phyloP scores from a whole-genome alignment of 257 asterid genomes.

The Catharanthus roseus region DNA sequence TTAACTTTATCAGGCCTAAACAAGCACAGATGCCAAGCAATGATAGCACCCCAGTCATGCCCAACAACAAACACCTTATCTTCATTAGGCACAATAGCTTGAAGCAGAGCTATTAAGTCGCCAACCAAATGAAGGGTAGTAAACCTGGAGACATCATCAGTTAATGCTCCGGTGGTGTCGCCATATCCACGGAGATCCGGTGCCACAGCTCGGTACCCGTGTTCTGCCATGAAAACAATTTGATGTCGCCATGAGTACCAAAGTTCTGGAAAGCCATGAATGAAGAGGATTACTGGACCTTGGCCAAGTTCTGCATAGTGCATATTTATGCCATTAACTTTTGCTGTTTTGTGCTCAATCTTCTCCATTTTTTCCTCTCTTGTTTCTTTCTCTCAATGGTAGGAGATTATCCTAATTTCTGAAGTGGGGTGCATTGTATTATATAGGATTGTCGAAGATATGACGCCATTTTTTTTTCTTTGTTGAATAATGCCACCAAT shows the following conservation, averaged over 20 bases:
- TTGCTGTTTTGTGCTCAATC: slow-evolving; percentile 1
- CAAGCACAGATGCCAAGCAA: slow-evolving; percentile 27
- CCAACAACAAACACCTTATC: slow-evolving; percentile 26
- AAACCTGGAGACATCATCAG: slow-evolving; percentile 5
- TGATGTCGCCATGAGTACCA: slow-evolving; percentile 31
- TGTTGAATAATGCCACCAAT: no score
- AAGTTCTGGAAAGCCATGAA: slow-evolving; percentile 23
- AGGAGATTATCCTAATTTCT: not conserved
- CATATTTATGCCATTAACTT: slow-evolving; percentile 11
- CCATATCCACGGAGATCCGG: slow-evolving; percentile 34
- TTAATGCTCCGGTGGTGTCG: slow-evolving; percentile 16
- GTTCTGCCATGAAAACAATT: slow-evolving; percentile 19
- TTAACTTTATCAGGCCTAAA: slow-evolving; percentile 29
- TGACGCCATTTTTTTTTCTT: no score
- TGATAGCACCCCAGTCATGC: slow-evolving; percentile 22
- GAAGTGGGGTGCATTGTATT: not conserved
- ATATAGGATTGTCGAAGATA: no score
- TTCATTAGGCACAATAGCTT: slow-evolving; percentile 6
- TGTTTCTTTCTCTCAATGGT: not conserved
- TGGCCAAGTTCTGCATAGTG: slow-evolving; percentile 14
- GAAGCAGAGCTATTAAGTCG: slow-evolving; percentile 24
- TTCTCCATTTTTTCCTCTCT: slow-evolving; percentile 7
- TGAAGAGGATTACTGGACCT: slow-evolving; percentile 17
- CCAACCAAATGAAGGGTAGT: slow-evolving; percentile 24
- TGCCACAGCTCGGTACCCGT: slow-evolving; percentile 27